phyloP scores from a whole-genome alignment of 169 alveolate species.

The Cryptosporidium viatorum region DNA sequence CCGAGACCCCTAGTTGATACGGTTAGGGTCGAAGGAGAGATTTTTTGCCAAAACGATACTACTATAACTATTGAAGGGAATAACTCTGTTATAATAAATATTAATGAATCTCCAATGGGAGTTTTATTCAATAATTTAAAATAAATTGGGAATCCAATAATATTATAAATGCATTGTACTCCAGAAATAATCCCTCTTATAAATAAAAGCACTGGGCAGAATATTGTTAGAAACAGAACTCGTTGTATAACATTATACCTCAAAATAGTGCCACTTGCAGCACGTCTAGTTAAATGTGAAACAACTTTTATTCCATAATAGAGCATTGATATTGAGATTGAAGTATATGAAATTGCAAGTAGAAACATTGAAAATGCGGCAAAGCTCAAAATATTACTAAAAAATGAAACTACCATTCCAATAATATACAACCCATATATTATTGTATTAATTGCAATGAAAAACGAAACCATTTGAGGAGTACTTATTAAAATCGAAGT shows the following conservation, averaged over 20 bases:
- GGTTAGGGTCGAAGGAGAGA: conserved; percentile 22
- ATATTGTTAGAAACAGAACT: conserved; percentile 61
- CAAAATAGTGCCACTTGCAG: conserved; percentile 64
- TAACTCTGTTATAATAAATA: conserved; percentile 45
- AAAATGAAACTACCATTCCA: conserved; percentile 14
- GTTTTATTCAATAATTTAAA: conserved; percentile 26
- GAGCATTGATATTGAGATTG: conserved; percentile 39
- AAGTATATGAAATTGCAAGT: conserved; percentile 17
- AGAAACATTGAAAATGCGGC: conserved; percentile 4
- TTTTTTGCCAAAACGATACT: conserved; percentile 65
- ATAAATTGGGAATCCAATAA: background rate
- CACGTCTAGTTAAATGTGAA: conserved; percentile 63
- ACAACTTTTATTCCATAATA: conserved; percentile 61
- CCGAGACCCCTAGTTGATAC: conserved; percentile 54
- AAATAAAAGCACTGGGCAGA: conserved; percentile 65
- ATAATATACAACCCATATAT: conserved; percentile 41
- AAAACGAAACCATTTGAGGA: conserved; percentile 50
- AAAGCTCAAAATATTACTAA: conserved; percentile 11
- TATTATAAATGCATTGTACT: conserved; percentile 25
- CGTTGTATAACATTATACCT: conserved; percentile 66
- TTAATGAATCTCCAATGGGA: conserved; percentile 53
- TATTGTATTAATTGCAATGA: conserved; percentile 21
- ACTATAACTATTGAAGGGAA: conserved; percentile 58
- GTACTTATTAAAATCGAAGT: conserved; percentile 50
- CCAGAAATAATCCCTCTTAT: conserved; percentile 44